Evolutionary conservation across 2,329 filamentous ascomycete genomes (phyloP).

Genomic region (Neobulgaria alba): DNA sequence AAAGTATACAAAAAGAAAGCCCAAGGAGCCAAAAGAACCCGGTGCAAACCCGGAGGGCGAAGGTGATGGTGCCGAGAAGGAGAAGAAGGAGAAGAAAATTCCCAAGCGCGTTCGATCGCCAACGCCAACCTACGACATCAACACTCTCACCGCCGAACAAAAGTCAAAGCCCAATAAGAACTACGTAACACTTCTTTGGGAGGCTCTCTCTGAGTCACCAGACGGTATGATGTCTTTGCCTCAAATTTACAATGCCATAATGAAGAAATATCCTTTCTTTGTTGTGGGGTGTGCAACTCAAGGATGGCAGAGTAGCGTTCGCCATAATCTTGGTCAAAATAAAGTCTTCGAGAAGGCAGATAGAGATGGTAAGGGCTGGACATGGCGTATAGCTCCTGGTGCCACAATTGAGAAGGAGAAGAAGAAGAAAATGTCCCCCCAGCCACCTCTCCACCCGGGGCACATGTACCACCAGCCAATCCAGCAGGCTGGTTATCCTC

Average conservation of each 20-base stretch:
- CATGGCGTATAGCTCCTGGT: constrained; percentile 45
- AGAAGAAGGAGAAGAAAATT: constrained; percentile 44
- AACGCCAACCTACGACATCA: constrained; percentile 43
- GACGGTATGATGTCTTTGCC: constrained; percentile 45
- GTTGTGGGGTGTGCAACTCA: constrained; percentile 43
- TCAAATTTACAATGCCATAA: constrained; percentile 51
- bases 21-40: constrained; percentile 43
- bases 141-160: constrained; percentile 61
- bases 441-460: constrained; percentile 29
- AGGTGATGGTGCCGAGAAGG: constrained; percentile 40
- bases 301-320: constrained; percentile 55
- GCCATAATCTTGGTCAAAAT: constrained; percentile 51
- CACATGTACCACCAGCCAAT: constrained; percentile 25
- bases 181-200: constrained; percentile 49
- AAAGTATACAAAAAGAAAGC: constrained; percentile 56
- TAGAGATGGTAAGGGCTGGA: constrained; percentile 45
- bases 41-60: constrained; percentile 46
- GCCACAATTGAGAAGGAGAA: constrained; percentile 49
- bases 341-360: constrained; percentile 44
- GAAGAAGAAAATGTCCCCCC: constrained; percentile 29
- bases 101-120: constrained; percentile 35
- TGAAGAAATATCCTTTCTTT: constrained; percentile 49
- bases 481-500: constrained; percentile 20
- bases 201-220: constrained; percentile 42
- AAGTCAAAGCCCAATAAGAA: constrained; percentile 55